These are phyloP conservation scores for Mortierella sp. DNA, from an alignment of 371 early-diverging fungal species.

Conservation along the genomic window DNA sequence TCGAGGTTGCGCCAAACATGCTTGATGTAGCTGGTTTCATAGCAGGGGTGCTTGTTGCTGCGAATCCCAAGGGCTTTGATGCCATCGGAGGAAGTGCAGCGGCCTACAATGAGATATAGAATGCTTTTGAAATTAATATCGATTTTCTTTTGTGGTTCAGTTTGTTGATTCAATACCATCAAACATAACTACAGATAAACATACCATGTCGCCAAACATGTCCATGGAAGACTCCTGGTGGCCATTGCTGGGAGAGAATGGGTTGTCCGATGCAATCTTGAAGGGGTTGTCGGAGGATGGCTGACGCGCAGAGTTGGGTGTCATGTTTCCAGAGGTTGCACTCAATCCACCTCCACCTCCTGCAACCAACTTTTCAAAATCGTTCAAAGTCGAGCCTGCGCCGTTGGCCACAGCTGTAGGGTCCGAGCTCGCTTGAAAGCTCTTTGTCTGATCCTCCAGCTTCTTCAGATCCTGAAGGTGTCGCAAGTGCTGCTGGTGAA, in stretches of 20 bases:
- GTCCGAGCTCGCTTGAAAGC: constrained; percentile 39
- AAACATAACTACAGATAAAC: not conserved
- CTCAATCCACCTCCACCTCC: constrained; percentile 27
- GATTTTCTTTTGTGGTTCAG: too few relatives aligned
- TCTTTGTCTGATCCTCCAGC: constrained; percentile 70
- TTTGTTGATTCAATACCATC: not conserved
- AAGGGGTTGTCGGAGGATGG: constrained; percentile 51
- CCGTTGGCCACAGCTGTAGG: constrained; percentile 33
- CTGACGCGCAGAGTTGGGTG: constrained; percentile 23
- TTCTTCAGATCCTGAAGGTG: constrained; percentile 74
- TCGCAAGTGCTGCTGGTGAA: constrained; percentile 76
- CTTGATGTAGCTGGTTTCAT: constrained; percentile 38
- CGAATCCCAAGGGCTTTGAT: constrained; percentile 34
- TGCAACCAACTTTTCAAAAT: constrained; percentile 52
- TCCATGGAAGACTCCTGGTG: constrained; percentile 40
- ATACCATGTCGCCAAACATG: constrained; percentile 56
- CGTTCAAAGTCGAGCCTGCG: constrained; percentile 29
- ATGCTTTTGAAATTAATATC: too few relatives aligned
- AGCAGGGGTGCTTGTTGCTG: constrained; percentile 28
- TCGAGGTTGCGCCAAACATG: constrained; percentile 53
- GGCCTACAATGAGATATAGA: constrained; percentile 9
- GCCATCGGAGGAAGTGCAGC: constrained; percentile 30
- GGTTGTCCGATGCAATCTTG: constrained; percentile 56
- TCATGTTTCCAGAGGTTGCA: constrained; percentile 11
- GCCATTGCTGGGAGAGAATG: constrained; percentile 23